Evolutionary conservation across 2,329 filamentous ascomycete genomes (phyloP), one percentile per base, ranked within the genome.

Genomic region (Fusarium longipes): DNA sequence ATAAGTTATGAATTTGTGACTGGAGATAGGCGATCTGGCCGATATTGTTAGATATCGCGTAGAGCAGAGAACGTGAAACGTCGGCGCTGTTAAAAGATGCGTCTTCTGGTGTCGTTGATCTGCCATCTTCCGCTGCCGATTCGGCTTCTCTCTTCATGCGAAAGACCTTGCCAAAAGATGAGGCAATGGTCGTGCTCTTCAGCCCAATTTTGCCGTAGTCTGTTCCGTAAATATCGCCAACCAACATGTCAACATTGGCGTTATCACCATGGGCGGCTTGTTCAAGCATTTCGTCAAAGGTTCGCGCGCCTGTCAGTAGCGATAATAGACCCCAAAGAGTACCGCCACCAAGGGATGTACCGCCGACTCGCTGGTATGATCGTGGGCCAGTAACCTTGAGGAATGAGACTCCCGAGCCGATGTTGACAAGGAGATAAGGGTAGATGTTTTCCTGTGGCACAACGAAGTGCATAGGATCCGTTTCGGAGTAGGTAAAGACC

Each of bases 11-110:
- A 75, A 97, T 96, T 77, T 97, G 94, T 8, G 93, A 96, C 77
- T 98, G 96, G n/a, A 99, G 84, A 78, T 96, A 97, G 40, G 96
- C 93, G 72, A 99, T 97, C 81, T 99, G 96, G 17, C 96, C 96
- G 67, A 98, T 97, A 80, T 98, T 98, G 82, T 98, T 98, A 77
- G 91, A 95, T 71, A 98, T 93, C 24, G 96, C 96, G 79, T 97
- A 99, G 0, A 99, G 87, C 18, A 99, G 84, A 44, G 93, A 97
- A 30, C 95, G 86, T 24, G 93, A 96, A 67, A 99, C 93, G 78
- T 99, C 96, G 75, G 93, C 89, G 33, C 88, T 85, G 18, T 87
- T 88, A 79, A 97, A 98, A 32, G 73, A 70, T 49, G 70, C 58
- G 43, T 74, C 59, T 43, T 73, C 61, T 60, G 86, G 83, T 5